These are phyloP conservation scores for Fraxinus paxiana DNA, from an alignment of 305 asterid genomes.

Conservation along the genomic window DNA sequence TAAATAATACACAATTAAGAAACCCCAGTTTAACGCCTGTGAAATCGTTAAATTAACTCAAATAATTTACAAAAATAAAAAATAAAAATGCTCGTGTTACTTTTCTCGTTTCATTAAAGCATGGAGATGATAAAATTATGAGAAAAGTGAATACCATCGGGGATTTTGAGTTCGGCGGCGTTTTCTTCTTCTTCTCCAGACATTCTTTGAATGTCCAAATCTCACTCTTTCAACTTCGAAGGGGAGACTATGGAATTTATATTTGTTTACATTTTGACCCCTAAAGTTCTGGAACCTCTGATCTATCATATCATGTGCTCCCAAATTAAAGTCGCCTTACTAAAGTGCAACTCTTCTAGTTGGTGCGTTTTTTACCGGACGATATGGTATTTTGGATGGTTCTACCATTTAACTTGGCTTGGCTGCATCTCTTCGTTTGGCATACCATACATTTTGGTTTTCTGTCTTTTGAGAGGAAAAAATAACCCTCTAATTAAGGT, in stretches of 20 bases:
- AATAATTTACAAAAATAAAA: neutral
- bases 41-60: neutral
- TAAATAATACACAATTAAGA: neutral
- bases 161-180: conserved; percentile 35
- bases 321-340: too few relatives aligned
- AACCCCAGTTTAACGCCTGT: neutral
- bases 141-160: conserved; percentile 21
- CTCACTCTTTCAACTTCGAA: neutral
- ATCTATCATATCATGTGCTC: neutral
- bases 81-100: neutral
- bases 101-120: neutral
- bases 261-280: neutral
- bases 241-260: neutral
- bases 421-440: too few relatives aligned
- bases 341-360: too few relatives aligned
- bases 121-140: neutral
- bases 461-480: too few relatives aligned
- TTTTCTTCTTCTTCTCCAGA: conserved; percentile 32
- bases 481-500: too few relatives aligned
- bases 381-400: too few relatives aligned
- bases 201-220: conserved; percentile 6
- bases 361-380: too few relatives aligned
- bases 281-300: neutral
- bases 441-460: too few relatives aligned
- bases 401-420: too few relatives aligned